Conservation (phyloP, 495 filamentous ascomycete species). For the Cercophora samala region DNA sequence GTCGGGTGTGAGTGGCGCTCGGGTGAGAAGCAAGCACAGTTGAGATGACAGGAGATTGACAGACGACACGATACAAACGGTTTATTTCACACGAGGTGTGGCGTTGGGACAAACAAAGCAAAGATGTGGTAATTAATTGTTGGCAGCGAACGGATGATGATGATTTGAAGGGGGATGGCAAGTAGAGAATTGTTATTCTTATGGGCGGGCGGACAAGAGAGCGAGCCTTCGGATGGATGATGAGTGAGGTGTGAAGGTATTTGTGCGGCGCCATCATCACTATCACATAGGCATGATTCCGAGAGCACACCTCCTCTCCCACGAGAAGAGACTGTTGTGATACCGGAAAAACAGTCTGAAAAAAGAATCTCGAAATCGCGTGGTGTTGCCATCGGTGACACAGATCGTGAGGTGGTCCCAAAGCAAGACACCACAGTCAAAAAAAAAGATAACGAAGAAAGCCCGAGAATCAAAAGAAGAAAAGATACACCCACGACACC, state of each 20-base stretch:
- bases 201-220: not conserved
- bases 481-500: not conserved
- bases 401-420: not conserved
- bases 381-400: not conserved
- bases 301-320: not conserved
- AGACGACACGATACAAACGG: not conserved
- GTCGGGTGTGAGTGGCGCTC: conserved; percentile 4
- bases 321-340: not conserved
- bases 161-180: not conserved
- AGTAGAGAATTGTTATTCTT: not conserved
- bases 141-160: not conserved
- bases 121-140: not conserved
- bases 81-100: not conserved
- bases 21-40: not conserved
- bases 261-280: not conserved
- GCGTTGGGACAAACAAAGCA: not conserved
- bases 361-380: no score
- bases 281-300: not conserved
- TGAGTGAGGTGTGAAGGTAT: not conserved
- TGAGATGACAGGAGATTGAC: not conserved
- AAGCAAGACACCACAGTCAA: not conserved
- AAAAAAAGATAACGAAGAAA: not conserved
- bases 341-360: not conserved
- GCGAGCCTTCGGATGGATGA: not conserved
- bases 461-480: not conserved